Percentiles rank a stretch among this genome's conserved stretches.
Evolutionary conservation across 2,329 filamentous ascomycete species (phyloP).

Genomic region (Aspergillus terreus): DNA sequence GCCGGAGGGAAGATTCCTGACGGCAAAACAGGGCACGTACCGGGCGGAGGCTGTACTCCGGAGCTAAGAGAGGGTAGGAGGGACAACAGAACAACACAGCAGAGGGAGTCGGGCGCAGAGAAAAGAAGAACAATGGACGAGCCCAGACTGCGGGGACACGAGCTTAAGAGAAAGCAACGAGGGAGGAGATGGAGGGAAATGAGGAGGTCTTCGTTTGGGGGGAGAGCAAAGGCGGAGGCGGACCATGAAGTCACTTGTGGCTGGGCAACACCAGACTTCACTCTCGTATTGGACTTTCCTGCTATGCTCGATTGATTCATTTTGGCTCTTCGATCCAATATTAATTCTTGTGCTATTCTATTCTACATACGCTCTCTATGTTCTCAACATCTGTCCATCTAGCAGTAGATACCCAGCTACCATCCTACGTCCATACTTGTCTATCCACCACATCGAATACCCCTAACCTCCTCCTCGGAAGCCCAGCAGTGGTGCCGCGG

Average conservation of each 20-base stretch:
- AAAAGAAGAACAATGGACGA: neutral
- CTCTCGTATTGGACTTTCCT: no score
- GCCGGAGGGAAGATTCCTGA: neutral
- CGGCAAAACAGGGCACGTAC: neutral
- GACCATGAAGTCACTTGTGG: slow-evolving; percentile 4
- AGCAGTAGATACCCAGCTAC: no score
- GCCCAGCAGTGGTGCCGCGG: no score
- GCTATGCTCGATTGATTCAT: neutral
- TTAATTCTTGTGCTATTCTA: no score
- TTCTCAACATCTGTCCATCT: no score
- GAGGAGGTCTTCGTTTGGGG: neutral
- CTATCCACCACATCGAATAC: no score
- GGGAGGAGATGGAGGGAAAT: neutral
- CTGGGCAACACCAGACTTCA: neutral
- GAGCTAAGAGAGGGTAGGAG: slow-evolving; percentile 2
- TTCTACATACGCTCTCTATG: no score
- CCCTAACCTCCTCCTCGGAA: no score
- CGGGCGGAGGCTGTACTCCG: neutral
- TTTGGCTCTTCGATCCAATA: neutral
- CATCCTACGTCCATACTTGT: no score
- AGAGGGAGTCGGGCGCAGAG: neutral
- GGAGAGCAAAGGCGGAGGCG: slow-evolving; percentile 1
- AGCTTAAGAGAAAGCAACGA: neutral
- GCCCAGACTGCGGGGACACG: neutral
- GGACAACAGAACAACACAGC: slow-evolving; percentile 10